Percentiles rank a stretch among this genome's conserved stretches.
These are phyloP conservation scores for Ophiocordyceps australis DNA, from an alignment of 2,329 filamentous ascomycete species.

Conservation along the genomic window DNA sequence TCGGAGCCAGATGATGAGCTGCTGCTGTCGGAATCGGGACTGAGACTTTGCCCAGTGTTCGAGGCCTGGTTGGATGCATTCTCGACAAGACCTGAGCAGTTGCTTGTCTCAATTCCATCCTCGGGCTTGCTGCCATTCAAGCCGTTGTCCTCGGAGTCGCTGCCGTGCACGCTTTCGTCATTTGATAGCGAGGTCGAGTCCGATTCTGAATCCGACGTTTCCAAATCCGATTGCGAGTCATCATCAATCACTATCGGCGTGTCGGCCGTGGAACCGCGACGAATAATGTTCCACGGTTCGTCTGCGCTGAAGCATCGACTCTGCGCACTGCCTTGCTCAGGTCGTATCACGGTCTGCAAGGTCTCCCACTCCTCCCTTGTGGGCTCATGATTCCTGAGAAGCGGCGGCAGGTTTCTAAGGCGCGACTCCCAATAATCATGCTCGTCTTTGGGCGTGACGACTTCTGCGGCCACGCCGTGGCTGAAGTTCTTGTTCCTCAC, in stretches of 20 bases:
- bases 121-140: no score
- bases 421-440: constrained; percentile 2
- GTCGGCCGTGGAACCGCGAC: background rate
- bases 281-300: background rate
- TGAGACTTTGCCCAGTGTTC: no score
- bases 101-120: no score
- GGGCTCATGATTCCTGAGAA: constrained; percentile 4
- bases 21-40: no score
- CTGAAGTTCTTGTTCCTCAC: constrained; percentile 13
- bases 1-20: no score
- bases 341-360: background rate
- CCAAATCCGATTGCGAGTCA: background rate
- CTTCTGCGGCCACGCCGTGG: constrained; percentile 8
- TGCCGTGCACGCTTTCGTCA: no score
- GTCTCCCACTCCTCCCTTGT: constrained; percentile 3
- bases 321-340: background rate
- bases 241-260: background rate
- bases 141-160: no score
- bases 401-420: constrained; percentile 6
- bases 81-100: no score
- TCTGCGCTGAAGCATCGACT: no score
- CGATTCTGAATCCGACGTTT: no score
- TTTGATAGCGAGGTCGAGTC: background rate
- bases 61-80: no score
- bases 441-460: constrained; percentile 5